phyloP scores from a whole-genome alignment of 768 basidiomycete genomes.

The Auriscalpium orientale region DNA sequence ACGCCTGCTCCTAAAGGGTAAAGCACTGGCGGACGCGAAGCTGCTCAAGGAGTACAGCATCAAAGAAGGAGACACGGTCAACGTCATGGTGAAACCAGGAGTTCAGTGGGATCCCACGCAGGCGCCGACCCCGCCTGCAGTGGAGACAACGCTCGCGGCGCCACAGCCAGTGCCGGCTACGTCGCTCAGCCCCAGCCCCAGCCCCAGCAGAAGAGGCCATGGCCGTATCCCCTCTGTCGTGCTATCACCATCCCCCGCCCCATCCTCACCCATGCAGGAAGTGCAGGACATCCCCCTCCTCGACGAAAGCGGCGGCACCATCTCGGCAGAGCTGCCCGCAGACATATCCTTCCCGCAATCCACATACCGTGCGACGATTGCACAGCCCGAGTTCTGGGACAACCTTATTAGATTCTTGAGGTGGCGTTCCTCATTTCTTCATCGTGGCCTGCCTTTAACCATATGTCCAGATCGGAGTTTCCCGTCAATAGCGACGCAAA shows the following conservation, averaged over 20 bases:
- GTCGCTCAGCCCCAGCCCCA: slow-evolving; percentile 6
- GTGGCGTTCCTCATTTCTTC: slow-evolving; percentile 21
- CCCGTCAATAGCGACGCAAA: slow-evolving; percentile 54
- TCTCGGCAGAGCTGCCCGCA: slow-evolving; percentile 24
- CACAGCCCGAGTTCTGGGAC: slow-evolving; percentile 76
- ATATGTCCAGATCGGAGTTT: slow-evolving; percentile 48
- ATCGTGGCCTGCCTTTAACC: not conserved
- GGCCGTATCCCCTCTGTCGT: slow-evolving; percentile 71
- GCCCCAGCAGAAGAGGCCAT: slow-evolving; percentile 36
- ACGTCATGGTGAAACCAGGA: slow-evolving; percentile 79
- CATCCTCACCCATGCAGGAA: slow-evolving; percentile 40
- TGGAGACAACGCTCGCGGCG: not conserved
- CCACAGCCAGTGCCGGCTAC: slow-evolving; percentile 2
- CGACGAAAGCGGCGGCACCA: slow-evolving; percentile 49
- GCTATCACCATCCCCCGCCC: slow-evolving; percentile 54
- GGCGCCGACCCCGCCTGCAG: slow-evolving; percentile 21
- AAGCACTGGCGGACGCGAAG: slow-evolving; percentile 83
- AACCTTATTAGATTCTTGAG: slow-evolving; percentile 57
- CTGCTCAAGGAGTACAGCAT: slow-evolving; percentile 87
- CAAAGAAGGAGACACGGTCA: slow-evolving; percentile 74
- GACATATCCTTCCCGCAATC: slow-evolving; percentile 19
- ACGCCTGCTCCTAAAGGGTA: slow-evolving; percentile 87
- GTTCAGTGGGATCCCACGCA: slow-evolving; percentile 54
- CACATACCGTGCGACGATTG: slow-evolving; percentile 57
- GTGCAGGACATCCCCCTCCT: slow-evolving; percentile 58